Base-by-base conservation (phyloP, 352 stramenopile species). In the Phytophthora fragariaefolia region DNA sequence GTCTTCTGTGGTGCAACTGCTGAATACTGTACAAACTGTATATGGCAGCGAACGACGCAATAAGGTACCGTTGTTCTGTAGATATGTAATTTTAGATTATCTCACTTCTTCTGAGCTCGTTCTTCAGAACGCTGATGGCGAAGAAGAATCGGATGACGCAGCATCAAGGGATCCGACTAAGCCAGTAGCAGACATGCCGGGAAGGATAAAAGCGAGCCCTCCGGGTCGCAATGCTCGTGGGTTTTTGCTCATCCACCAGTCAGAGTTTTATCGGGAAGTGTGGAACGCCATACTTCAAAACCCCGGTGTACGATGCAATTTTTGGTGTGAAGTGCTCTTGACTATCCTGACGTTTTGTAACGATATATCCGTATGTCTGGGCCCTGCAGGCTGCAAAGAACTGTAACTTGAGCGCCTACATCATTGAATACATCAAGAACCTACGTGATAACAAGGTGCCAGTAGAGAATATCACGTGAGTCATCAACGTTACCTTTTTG, bases 361-460 rank as follows among this genome's bases (percentile, higher is more conserved):
- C 18, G 6, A 24, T n/a, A n/a, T n/a, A n/a, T n/a, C 7, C 6
- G 40, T 47, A n/a, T 1, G 7, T 47, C 9, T 48, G 28, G 1
- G 48, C 34, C 30, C 36, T 50, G 66, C 40, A 94, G 85, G 22
- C 74, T 10, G 64, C 58, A 22, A 77, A 58, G 48, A 67, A 30
- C 15, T 78, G 72, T 30, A 47, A 79, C 27, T 23, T 94, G 40
- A 81, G 73, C 43, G 60, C 80, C 26, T 92, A 91, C 34, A 61
- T 94, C 5, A 66, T 77, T 56, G 80, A 92, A 46, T 94, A 79
- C 43, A 79, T 92, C 58, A 82, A 82, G 55, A 81, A 80, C 60
- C 70, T 94, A 24, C 74, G 71, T 2, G 64, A 80, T 10, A 78
- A 62, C 20, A 66, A 72, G 12, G 73, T 92, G 0, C 79, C 81